These are phyloP conservation scores for Saturnispora bothae DNA, from an alignment of 805 yeast genomes.

Conservation along the genomic window DNA sequence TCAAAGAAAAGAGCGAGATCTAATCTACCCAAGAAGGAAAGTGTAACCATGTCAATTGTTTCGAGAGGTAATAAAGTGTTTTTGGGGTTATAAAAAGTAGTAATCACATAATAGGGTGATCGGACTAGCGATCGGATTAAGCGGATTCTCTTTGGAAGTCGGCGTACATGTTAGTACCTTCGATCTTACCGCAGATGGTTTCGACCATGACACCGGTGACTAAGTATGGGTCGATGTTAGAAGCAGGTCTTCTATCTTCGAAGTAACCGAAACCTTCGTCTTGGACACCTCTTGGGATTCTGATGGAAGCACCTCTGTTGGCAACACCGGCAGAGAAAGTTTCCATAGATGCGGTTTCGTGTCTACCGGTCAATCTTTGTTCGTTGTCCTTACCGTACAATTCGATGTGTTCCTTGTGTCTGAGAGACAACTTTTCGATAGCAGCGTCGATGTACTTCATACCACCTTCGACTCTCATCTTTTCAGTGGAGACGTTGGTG, in stretches of 20 bases:
- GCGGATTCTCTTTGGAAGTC: conserved; percentile 70
- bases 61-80: too few species aligned
- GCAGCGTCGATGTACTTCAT: conserved; percentile 91
- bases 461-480: conserved; percentile 93
- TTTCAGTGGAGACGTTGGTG: conserved; percentile 90
- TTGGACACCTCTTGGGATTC: conserved; percentile 98
- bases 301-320: conserved; percentile 97
- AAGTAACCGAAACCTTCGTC: conserved; percentile 97
- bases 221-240: conserved; percentile 97
- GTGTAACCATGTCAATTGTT: too few species aligned
- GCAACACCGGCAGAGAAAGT: conserved; percentile 95
- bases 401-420: conserved; percentile 93
- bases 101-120: too few species aligned
- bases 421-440: conserved; percentile 83
- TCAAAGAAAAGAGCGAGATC: too few species aligned
- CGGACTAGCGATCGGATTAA: conserved; percentile 15
- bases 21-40: too few species aligned
- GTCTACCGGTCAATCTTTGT: conserved; percentile 92
- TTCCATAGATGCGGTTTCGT: conserved; percentile 94
- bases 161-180: conserved; percentile 90
- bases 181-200: conserved; percentile 89
- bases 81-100: too few species aligned
- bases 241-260: conserved; percentile 99
- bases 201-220: conserved; percentile 98
- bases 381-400: conserved; percentile 95